phyloP scores from a whole-genome alignment of 164 flowering plant genomes.

The Nymphaea colorata region DNA sequence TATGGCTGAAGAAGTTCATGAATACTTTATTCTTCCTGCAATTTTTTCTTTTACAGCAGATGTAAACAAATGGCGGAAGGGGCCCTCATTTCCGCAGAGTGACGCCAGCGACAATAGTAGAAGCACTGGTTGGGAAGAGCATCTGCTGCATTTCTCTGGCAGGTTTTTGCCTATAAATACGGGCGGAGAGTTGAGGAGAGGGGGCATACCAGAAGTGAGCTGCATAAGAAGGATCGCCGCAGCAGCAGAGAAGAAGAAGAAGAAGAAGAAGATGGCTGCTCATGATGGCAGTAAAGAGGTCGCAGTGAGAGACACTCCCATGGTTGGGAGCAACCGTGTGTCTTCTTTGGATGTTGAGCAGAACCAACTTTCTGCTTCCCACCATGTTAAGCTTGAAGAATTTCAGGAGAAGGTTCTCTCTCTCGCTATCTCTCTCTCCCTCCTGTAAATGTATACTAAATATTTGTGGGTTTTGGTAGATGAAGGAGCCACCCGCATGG shows the following conservation, averaged over 20 bases:
- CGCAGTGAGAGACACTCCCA: background rate
- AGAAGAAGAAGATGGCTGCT: background rate
- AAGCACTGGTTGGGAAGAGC: too few relatives aligned
- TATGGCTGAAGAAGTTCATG: too few relatives aligned
- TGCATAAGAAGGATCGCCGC: too few relatives aligned
- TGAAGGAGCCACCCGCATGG: conserved; percentile 14
- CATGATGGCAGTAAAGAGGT: background rate
- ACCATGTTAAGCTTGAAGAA: background rate
- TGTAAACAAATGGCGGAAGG: too few relatives aligned
- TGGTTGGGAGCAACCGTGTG: background rate
- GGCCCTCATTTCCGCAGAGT: too few relatives aligned
- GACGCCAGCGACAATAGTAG: too few relatives aligned
- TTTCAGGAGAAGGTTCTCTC: background rate
- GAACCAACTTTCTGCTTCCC: background rate
- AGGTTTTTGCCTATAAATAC: too few relatives aligned
- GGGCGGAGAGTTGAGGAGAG: too few relatives aligned
- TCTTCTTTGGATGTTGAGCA: background rate
- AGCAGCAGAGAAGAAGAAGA: background rate
- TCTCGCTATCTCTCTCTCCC: background rate
- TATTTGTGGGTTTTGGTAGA: conserved; percentile 7
- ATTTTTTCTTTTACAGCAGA: too few relatives aligned
- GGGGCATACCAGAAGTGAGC: too few relatives aligned
- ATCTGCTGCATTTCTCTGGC: too few relatives aligned
- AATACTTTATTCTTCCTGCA: too few relatives aligned
- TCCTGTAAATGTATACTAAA: background rate